Evolutionary conservation across 1,139 yeast genomes (phyloP).

Genomic region (Geotrichum carabidarum): DNA sequence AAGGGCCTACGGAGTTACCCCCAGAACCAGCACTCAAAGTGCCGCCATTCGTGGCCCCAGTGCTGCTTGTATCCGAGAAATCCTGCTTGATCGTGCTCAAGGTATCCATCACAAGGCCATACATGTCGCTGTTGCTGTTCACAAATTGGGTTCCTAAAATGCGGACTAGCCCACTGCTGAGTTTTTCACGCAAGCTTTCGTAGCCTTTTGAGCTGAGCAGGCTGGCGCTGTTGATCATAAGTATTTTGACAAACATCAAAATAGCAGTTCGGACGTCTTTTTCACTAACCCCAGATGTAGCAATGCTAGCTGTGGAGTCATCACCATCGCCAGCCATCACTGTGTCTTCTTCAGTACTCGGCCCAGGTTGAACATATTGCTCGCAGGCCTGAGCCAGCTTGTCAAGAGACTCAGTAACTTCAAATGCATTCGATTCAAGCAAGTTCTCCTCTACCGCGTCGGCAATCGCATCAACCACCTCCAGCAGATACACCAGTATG

Average conservation of each 20-base stretch:
- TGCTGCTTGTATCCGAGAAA: background rate
- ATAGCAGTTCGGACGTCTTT: conserved; percentile 26
- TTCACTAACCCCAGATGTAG: background rate
- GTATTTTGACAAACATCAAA: conserved; percentile 49
- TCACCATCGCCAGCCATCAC: background rate
- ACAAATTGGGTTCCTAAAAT: conserved; percentile 37
- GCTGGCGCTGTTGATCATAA: conserved; percentile 48
- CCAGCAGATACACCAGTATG: conserved; percentile 25
- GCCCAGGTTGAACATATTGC: conserved; percentile 7
- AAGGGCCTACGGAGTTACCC: background rate
- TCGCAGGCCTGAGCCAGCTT: conserved; percentile 24
- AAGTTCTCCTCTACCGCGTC: conserved; percentile 26
- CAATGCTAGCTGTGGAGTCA: background rate
- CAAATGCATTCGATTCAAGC: conserved; percentile 24
- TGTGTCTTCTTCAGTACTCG: background rate
- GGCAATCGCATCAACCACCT: conserved; percentile 33
- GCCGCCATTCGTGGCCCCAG: background rate
- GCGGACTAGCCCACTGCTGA: conserved; percentile 43
- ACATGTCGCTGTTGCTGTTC: conserved; percentile 22
- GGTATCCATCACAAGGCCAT: conserved; percentile 29
- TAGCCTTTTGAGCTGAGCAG: conserved; percentile 26
- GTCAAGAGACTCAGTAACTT: conserved; percentile 23
- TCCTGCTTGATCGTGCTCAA: conserved; percentile 24
- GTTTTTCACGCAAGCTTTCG: conserved; percentile 32
- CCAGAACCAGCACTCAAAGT: background rate